Conservation (phyloP, 805 yeast species). For the Diddensiella transvaalensis region DNA sequence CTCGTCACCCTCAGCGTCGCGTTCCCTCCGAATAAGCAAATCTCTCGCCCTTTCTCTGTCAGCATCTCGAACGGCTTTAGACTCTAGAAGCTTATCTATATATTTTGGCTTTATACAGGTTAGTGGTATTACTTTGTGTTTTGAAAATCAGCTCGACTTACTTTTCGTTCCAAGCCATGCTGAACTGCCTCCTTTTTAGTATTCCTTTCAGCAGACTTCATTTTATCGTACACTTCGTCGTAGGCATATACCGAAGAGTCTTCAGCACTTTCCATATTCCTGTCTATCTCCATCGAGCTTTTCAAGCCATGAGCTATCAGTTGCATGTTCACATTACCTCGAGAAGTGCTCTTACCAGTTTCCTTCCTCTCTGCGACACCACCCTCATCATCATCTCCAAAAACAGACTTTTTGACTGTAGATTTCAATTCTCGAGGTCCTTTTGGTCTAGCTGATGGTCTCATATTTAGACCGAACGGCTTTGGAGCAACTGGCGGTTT, state of each 20-base stretch:
- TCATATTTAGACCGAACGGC: conserved; percentile 5
- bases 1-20: conserved; percentile 40
- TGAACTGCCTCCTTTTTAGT: background rate
- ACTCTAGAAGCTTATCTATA: conserved; percentile 41
- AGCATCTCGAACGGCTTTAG: conserved; percentile 43
- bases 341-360: conserved; percentile 13
- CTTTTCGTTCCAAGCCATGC: conserved; percentile 6
- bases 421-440: conserved; percentile 15
- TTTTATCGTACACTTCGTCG: conserved; percentile 47
- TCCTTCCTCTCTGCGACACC: conserved; percentile 10
- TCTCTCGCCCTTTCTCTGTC: conserved; percentile 44
- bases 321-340: conserved; percentile 12
- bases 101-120: conserved; percentile 39
- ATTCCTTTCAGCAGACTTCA: conserved; percentile 32
- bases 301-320: conserved; percentile 12
- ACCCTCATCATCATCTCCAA: conserved; percentile 11
- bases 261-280: conserved; percentile 5
- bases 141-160: conserved; percentile 4
- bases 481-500: conserved; percentile 6
- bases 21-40: conserved; percentile 36
- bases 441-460: conserved; percentile 12
- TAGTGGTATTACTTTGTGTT: conserved; percentile 3
- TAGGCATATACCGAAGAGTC: conserved; percentile 36
- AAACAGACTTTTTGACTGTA: conserved; percentile 10
- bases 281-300: conserved; percentile 9